Base-by-base conservation (phyloP, 2,329 filamentous ascomycete species). In the Ophiocordyceps camponoti-leonardi region DNA sequence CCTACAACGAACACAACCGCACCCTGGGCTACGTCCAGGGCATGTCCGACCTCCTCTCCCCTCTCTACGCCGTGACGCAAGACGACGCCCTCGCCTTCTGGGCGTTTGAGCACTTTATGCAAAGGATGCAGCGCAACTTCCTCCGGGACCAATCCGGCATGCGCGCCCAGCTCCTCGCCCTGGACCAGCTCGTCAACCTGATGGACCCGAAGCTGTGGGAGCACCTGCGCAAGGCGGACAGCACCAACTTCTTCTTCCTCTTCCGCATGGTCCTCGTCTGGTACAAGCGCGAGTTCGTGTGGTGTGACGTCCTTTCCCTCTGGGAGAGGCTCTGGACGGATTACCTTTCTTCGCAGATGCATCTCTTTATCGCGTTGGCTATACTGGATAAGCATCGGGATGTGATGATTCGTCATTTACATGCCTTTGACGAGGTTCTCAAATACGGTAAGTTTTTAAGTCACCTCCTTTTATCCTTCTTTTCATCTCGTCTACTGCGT, bases 181-280 rank as follows among this genome's bases (percentile, higher is more conserved):
- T 98, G 4, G 88, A 98, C 58, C 87, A 98, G 52, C 79, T 98
- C 1, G 87, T 96, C 13, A 87, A 94, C 58, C 85, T 98, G 47
- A 88, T 98, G 79, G 92, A 98, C 53, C 92, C 93, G 0, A 84
- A 87, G 58, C 77, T 98, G 8, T 96, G 95, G 63, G 72, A 84
- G 2, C 92, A 98, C 55, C 75, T 98, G 0, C 79, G 94, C 61
- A 80, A 76, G 16, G 85, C 88, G 19, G 93, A 98, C 56, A 93
- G 84, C 56, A 98, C 92, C 22, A 98, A 98, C 61, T 98, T 98
- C 64, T 98, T 98, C 66, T 98, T 98, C 69, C 96, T 98, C 70
- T 98, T 96, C 76, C 84, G 92, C 49, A 96, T 96, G 92, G 72
- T 98, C 31, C 72, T 98, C 1, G 92, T 98, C 11, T 98, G 92